Conservation (phyloP, 768 basidiomycete genomes). For the Hericium coralloides region DNA sequence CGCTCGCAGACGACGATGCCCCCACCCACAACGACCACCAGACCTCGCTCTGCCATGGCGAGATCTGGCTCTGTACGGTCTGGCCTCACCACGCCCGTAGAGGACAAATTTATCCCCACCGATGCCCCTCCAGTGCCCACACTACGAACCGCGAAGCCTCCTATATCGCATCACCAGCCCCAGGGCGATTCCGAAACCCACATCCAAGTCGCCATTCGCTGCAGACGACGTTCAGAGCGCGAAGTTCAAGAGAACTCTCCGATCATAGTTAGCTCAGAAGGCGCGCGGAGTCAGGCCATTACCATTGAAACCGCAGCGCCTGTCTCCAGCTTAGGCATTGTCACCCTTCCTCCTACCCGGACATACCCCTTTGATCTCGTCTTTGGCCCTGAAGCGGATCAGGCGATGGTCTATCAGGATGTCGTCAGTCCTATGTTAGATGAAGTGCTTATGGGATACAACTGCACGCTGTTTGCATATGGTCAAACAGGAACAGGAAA, state of each 20-base stretch:
- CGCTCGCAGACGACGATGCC: constrained; percentile 26
- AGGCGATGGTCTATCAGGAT: constrained; percentile 87
- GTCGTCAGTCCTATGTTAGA: constrained; percentile 90
- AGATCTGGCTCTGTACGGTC: constrained; percentile 30
- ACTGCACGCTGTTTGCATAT: constrained; percentile 96
- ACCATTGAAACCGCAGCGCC: constrained; percentile 74
- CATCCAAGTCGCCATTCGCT: constrained; percentile 91
- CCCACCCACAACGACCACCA: constrained; percentile 25
- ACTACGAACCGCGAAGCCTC: constrained; percentile 13
- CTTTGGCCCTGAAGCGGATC: constrained; percentile 95
- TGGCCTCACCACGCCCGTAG: constrained; percentile 18
- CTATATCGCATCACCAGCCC: constrained; percentile 3
- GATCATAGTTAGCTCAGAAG: constrained; percentile 72
- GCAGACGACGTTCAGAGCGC: constrained; percentile 75
- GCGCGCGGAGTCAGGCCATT: constrained; percentile 66
- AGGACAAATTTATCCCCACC: constrained; percentile 11
- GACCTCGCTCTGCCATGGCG: constrained; percentile 42
- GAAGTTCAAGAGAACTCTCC: constrained; percentile 84
- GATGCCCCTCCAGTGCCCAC: not conserved
- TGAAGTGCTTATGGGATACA: constrained; percentile 93
- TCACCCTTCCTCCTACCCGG: constrained; percentile 64
- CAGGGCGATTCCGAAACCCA: constrained; percentile 58
- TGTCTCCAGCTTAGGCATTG: constrained; percentile 59
- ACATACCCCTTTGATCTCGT: constrained; percentile 95
- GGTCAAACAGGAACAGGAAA: constrained; percentile 99